Percentiles rank a stretch among this genome's conserved stretches.
Evolutionary conservation across 2,329 filamentous ascomycete genomes (phyloP).

Genomic region (Epicoccum nigrum): DNA sequence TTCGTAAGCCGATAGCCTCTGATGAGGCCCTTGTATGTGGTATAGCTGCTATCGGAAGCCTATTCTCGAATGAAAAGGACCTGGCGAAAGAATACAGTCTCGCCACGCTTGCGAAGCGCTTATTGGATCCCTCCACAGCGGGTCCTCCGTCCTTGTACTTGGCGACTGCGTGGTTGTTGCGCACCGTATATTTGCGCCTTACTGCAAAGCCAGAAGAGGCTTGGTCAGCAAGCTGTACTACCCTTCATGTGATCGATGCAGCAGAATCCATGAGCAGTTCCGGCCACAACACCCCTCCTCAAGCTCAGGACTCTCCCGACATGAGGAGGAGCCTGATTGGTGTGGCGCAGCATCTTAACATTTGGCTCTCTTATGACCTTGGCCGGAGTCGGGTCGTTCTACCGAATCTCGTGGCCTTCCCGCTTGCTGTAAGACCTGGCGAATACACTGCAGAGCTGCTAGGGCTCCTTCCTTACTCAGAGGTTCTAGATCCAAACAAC

Average conservation of each 20-base stretch:
- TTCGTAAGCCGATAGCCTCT: background rate
- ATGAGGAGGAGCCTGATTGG: background rate
- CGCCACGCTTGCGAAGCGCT: background rate
- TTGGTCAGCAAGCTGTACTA: conserved; percentile 7
- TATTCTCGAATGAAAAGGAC: background rate
- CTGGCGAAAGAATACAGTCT: background rate
- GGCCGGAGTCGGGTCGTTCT: conserved; percentile 3
- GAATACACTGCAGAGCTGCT: conserved; percentile 4
- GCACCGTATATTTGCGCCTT: conserved; percentile 2
- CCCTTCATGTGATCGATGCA: conserved; percentile 3
- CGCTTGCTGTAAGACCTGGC: background rate
- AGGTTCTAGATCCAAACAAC: conserved; percentile 4
- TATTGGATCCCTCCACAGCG: conserved; percentile 1
- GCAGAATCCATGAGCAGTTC: background rate
- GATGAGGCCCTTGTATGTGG: background rate
- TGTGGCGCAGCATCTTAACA: conserved; percentile 8
- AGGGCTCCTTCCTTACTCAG: conserved; percentile 2
- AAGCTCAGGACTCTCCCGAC: background rate
- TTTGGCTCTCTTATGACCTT: conserved; percentile 9
- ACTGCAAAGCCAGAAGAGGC: conserved; percentile 9
- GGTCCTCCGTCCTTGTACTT: background rate
- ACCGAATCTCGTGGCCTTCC: background rate
- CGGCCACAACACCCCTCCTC: background rate
- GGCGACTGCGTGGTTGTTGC: conserved; percentile 2
- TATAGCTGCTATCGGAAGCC: conserved; percentile 1